Conservation (phyloP, 257 asterid species). For the Solanum virginianum region DNA sequence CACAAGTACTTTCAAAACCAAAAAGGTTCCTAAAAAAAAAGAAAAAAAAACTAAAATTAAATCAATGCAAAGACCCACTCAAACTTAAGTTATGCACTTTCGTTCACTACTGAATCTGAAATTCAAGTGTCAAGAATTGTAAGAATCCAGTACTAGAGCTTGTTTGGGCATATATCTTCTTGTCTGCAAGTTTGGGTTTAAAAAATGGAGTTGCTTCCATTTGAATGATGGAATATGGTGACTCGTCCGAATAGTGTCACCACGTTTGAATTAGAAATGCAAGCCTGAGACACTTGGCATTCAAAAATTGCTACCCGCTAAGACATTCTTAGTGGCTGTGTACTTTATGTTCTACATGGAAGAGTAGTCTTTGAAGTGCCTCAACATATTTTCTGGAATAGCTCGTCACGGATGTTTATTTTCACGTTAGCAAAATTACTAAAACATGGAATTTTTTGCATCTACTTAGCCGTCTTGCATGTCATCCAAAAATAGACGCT, state of each 20-base stretch:
- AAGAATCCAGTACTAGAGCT: not conserved
- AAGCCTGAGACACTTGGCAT: too few species aligned
- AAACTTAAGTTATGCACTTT: not conserved
- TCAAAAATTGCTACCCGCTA: not conserved
- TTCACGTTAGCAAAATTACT: not conserved
- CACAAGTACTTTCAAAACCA: too few species aligned
- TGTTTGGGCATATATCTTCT: too few species aligned
- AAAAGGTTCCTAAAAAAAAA: too few species aligned
- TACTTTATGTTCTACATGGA: not conserved
- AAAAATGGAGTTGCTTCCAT: not conserved
- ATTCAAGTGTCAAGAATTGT: not conserved
- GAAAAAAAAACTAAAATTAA: too few species aligned
- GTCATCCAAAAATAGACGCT: not conserved
- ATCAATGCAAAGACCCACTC: not conserved
- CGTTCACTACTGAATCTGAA: not conserved
- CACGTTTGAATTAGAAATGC: too few species aligned
- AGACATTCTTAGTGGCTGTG: not conserved
- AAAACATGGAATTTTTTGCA: not conserved
- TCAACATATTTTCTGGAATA: not conserved
- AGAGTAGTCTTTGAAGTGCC: not conserved
- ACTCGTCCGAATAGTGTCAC: not conserved
- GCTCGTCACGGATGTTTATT: not conserved
- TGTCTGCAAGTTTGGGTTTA: too few species aligned
- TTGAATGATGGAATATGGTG: not conserved
- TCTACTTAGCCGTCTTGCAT: not conserved